These are phyloP conservation scores for Cyberlindnera americana DNA, from an alignment of 805 yeast genomes.

Conservation along the genomic window DNA sequence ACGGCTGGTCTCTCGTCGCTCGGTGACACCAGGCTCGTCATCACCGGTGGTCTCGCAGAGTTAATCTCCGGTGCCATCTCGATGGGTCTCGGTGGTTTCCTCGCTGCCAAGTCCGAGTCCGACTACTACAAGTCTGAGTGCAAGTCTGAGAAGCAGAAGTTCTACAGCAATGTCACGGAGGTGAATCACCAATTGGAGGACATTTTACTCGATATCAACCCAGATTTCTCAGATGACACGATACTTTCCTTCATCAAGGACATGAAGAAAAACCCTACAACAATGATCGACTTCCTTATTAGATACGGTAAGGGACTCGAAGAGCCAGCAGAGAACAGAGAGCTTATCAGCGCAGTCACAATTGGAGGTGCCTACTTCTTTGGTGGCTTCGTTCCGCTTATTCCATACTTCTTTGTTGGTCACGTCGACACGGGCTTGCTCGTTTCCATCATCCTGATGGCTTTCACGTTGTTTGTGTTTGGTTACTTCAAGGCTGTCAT, in stretches of 20 bases:
- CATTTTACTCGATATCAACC: conserved; percentile 65
- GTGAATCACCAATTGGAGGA: conserved; percentile 80
- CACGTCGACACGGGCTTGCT: conserved; percentile 77
- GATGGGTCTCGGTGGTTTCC: conserved; percentile 96
- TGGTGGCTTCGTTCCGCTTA: conserved; percentile 88
- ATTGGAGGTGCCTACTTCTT: conserved; percentile 85
- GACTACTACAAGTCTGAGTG: conserved; percentile 74
- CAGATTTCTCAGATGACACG: conserved; percentile 60
- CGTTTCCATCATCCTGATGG: conserved; percentile 76
- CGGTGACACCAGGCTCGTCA: conserved; percentile 86
- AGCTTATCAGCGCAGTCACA: conserved; percentile 81
- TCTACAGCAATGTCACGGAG: conserved; percentile 59
- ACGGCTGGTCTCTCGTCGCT: conserved; percentile 93
- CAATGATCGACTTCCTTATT: conserved; percentile 81
- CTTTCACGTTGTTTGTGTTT: conserved; percentile 77
- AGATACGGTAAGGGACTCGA: conserved; percentile 90
- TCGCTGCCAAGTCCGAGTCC: conserved; percentile 88
- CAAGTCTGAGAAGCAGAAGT: conserved; percentile 61
- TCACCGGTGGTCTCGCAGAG: conserved; percentile 98
- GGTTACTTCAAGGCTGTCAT: conserved; percentile 83
- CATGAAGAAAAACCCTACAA: conserved; percentile 70
- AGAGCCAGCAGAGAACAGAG: conserved; percentile 92
- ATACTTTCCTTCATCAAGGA: conserved; percentile 71
- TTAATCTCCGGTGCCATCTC: conserved; percentile 94
- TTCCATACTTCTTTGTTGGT: conserved; percentile 83